Evolutionary conservation across 1,284 basidiomycete species (phyloP).

Genomic region (Leccinum pseudoinsigne): DNA sequence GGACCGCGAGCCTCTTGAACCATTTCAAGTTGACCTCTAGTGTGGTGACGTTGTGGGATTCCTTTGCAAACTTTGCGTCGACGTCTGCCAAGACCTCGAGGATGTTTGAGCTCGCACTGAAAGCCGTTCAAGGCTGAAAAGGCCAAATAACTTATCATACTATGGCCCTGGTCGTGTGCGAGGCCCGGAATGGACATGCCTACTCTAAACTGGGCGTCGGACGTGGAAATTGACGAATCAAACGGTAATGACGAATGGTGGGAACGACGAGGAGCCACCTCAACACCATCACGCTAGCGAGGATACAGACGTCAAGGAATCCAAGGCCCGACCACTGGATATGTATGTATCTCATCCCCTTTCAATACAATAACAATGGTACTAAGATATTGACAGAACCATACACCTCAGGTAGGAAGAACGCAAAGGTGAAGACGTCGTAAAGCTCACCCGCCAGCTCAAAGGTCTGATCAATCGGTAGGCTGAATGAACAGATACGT

Average conservation of each 20-base stretch:
- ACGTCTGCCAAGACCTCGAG: slow-evolving; percentile 71
- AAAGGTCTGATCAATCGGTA: no score
- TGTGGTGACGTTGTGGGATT: slow-evolving; percentile 59
- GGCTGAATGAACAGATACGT: no score
- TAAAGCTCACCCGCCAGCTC: no score
- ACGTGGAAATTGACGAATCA: no score
- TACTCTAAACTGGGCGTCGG: slow-evolving; percentile 54
- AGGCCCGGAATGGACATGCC: slow-evolving; percentile 41
- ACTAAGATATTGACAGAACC: no score
- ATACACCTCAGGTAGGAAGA: no score
- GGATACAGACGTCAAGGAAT: not conserved
- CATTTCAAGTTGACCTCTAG: slow-evolving; percentile 69
- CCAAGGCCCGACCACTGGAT: no score
- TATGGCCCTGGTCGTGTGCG: not conserved
- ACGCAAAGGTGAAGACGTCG: no score
- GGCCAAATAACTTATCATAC: not conserved
- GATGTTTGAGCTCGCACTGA: slow-evolving; percentile 60
- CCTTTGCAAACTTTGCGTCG: slow-evolving; percentile 73
- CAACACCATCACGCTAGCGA: slow-evolving; percentile 15
- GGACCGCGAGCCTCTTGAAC: slow-evolving; percentile 77
- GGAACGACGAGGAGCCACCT: not conserved
- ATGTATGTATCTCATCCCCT: no score
- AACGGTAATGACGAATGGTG: no score
- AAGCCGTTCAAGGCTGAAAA: slow-evolving; percentile 53
- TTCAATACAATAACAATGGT: no score